Evolutionary conservation across 2,329 filamentous ascomycete genomes (phyloP).

Genomic region (Lasiodiplodia citricola): DNA sequence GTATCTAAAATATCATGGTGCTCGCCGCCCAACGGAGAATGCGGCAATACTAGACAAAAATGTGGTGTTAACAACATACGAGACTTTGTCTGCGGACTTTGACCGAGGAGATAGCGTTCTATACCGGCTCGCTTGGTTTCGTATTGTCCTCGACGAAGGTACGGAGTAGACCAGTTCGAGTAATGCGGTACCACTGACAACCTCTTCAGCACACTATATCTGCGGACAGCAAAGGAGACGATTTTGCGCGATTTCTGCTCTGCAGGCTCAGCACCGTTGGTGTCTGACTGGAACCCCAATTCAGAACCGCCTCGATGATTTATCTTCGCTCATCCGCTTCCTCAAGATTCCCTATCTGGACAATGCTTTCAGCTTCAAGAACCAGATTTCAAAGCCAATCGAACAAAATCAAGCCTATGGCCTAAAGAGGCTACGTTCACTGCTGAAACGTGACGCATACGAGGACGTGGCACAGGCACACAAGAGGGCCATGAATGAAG

Average conservation of each 20-base stretch:
- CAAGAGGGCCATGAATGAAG: not conserved
- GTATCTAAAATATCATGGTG: not conserved
- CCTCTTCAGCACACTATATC: conserved; percentile 51
- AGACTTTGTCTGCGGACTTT: not conserved
- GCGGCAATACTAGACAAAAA: not conserved
- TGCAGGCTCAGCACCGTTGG: conserved; percentile 55
- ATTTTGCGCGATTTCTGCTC: conserved; percentile 45
- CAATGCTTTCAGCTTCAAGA: conserved; percentile 24
- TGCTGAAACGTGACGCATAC: not conserved
- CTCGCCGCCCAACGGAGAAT: not conserved
- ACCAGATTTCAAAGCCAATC: conserved; percentile 4
- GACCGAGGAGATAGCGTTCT: not conserved
- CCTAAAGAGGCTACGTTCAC: not conserved
- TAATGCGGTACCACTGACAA: not conserved
- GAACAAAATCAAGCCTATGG: not conserved
- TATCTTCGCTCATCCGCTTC: conserved; percentile 31
- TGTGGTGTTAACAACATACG: not conserved
- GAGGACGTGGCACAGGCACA: not conserved
- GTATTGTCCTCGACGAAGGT: conserved; percentile 10
- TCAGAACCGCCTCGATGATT: conserved; percentile 33
- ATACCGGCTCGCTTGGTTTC: not conserved
- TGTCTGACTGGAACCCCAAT: conserved; percentile 56
- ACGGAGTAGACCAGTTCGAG: not conserved
- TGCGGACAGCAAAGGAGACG: conserved; percentile 51
- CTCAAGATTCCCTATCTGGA: conserved; percentile 32